Conservation (phyloP, 2,329 filamentous ascomycete species). For the Raffaelea arxii region DNA sequence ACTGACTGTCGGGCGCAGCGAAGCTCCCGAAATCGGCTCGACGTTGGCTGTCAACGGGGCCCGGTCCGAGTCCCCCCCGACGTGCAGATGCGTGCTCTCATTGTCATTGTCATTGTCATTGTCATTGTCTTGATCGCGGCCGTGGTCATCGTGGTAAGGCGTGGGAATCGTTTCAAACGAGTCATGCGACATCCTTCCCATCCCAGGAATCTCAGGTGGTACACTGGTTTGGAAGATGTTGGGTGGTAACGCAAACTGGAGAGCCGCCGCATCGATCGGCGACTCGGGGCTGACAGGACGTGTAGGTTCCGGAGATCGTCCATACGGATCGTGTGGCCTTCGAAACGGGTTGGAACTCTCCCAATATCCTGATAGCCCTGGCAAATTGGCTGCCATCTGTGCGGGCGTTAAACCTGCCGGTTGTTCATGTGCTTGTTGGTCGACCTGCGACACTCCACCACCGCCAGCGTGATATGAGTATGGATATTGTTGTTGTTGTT, state of each 20-base stretch:
- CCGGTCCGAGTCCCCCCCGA: conserved; percentile 44
- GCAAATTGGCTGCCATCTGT: conserved; percentile 25
- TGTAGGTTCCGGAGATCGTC: conserved; percentile 25
- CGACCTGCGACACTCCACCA: background rate
- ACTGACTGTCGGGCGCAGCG: background rate
- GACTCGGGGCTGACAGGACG: conserved; percentile 31
- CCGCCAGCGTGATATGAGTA: background rate
- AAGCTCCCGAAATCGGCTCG: conserved; percentile 43
- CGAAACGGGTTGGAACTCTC: conserved; percentile 33
- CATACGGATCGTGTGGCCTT: too few relatives aligned
- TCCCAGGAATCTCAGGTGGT: conserved; percentile 5
- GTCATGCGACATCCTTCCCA: background rate
- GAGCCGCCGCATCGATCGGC: conserved; percentile 41
- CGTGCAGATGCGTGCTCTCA: conserved; percentile 12
- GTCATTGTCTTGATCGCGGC: conserved; percentile 19
- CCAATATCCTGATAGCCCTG: conserved; percentile 43
- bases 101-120: background rate
- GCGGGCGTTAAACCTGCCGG: conserved; percentile 16
- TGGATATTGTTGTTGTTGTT: too few relatives aligned
- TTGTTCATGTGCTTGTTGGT: conserved; percentile 4
- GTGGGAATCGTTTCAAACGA: conserved; percentile 18
- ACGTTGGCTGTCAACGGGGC: conserved; percentile 47
- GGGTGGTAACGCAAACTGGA: conserved; percentile 46
- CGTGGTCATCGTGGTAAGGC: conserved; percentile 31
- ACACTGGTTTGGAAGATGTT: conserved; percentile 30